Evolutionary conservation across 2,329 filamentous ascomycete genomes (phyloP).

Genomic region (Lecanosticta acicola): DNA sequence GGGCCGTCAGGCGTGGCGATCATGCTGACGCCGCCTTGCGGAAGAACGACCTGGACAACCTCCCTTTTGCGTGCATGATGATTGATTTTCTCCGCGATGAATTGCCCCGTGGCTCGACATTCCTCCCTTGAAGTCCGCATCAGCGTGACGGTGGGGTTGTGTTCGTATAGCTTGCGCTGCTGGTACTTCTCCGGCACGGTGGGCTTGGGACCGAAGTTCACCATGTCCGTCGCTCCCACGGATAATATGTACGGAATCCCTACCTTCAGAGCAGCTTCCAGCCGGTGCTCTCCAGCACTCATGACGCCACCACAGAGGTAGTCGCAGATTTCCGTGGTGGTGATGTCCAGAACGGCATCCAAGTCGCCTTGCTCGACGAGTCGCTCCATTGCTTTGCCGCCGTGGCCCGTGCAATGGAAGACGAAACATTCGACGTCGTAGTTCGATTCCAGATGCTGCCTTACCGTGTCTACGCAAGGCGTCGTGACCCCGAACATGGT

Average conservation of each 20-base stretch:
- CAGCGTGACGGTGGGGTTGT: slow-evolving; percentile 62
- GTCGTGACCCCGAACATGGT: slow-evolving; percentile 75
- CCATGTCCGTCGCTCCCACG: slow-evolving; percentile 52
- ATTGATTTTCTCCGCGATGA: slow-evolving; percentile 52
- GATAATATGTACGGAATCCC: slow-evolving; percentile 55
- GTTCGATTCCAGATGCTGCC: slow-evolving; percentile 44
- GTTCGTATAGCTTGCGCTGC: slow-evolving; percentile 52
- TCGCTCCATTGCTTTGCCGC: slow-evolving; percentile 64
- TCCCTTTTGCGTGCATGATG: slow-evolving; percentile 36
- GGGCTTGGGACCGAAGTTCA: slow-evolving; percentile 54
- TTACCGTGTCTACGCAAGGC: slow-evolving; percentile 54
- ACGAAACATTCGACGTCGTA: slow-evolving; percentile 54
- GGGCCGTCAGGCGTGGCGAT: slow-evolving; percentile 49
- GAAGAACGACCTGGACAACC: slow-evolving; percentile 54
- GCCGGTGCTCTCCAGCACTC: slow-evolving; percentile 51
- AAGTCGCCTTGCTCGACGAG: slow-evolving; percentile 54
- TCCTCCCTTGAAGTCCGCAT: slow-evolving; percentile 60
- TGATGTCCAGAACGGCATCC: slow-evolving; percentile 64
- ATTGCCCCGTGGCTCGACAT: slow-evolving; percentile 49
- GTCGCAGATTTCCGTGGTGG: slow-evolving; percentile 64
- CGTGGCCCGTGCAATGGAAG: slow-evolving; percentile 65
- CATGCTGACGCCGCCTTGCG: slow-evolving; percentile 56
- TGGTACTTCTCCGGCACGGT: slow-evolving; percentile 54
- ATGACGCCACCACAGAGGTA: slow-evolving; percentile 58
- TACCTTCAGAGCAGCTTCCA: slow-evolving; percentile 52